Base-by-base conservation (phyloP, 768 basidiomycete species). In the Tylopilus intermedius region DNA sequence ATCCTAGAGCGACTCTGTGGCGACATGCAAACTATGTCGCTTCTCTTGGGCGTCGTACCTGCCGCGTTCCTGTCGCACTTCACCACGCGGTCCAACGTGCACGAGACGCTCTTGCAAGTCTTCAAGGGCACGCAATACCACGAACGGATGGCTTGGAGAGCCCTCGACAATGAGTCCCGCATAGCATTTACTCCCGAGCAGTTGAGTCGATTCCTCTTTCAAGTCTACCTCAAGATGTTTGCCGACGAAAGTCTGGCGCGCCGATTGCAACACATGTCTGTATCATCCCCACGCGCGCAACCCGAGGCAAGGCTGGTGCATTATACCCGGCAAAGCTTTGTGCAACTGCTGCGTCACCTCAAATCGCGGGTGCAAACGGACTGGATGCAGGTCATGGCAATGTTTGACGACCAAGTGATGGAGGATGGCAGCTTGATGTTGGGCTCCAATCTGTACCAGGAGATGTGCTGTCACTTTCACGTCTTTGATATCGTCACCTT, bases 301-400 rank as follows among this genome's bases (percentile, higher is more conserved):
- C 39, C 38, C 0, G 51, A 50, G 11, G 57, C 62, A 10, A 60
- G 52, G 29, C 53, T 70, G 27, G 26, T 74, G 21, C 78, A 78
- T 53, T 82, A 84, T 56, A 72, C 64, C 8, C 74, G 83, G 11
- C 67, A 68, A 35, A 76, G 72, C 30, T 81, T 83, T 47, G 79
- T 68, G 1, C 56, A 70, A 2, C 63, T 85, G 39, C 63, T 84
- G 14, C 58, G 60, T 14, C 58, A 74, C 11, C 66, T 80, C 32
- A 74, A 72, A 53, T 63, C 62, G 21, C 65, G 69, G 37, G 62
- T 74, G 7, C 52, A 55, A 22, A 58, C 66, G 2, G 65, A 76
- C 41, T 85, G 84, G 84, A 46, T 26, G 0, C 51, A 63, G 22
- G 65, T 71, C 9, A 73, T 85, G 70, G 56, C 59, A 8, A 45